These are phyloP conservation scores for Aaosphaeria pasadenensis DNA, from an alignment of 2,329 filamentous ascomycete genomes.

Conservation along the genomic window DNA sequence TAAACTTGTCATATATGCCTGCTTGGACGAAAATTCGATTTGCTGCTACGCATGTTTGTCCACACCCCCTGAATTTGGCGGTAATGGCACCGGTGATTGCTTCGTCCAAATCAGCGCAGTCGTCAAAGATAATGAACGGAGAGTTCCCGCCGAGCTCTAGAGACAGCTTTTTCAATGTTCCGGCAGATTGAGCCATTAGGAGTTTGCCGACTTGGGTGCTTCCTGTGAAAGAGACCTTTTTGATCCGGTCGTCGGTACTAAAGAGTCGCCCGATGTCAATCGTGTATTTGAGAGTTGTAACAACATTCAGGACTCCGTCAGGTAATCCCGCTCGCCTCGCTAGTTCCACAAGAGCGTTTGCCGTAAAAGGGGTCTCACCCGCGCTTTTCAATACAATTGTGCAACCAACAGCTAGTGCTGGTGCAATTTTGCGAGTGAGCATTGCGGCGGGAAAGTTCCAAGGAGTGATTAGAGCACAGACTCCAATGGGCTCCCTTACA, in stretches of 20 bases:
- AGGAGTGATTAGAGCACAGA: slow-evolving; percentile 81
- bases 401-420: slow-evolving; percentile 50
- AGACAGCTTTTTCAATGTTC: slow-evolving; percentile 57
- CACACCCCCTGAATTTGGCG: background rate
- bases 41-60: slow-evolving; percentile 55
- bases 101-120: background rate
- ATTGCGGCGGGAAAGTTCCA: background rate
- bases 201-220: slow-evolving; percentile 69
- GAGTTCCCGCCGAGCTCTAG: slow-evolving; percentile 58
- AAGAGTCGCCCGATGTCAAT: background rate
- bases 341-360: slow-evolving; percentile 56
- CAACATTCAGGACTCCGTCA: slow-evolving; percentile 56
- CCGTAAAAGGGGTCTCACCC: slow-evolving; percentile 53
- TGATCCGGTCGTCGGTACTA: slow-evolving; percentile 17
- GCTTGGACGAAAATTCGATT: slow-evolving; percentile 54
- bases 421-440: slow-evolving; percentile 23
- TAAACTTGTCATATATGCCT: slow-evolving; percentile 58
- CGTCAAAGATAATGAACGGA: slow-evolving; percentile 50
- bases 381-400: slow-evolving; percentile 55
- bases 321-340: slow-evolving; percentile 58
- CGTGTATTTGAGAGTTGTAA: slow-evolving; percentile 19
- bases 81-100: background rate
- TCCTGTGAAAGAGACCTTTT: slow-evolving; percentile 76
- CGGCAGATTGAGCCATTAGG: slow-evolving; percentile 63
- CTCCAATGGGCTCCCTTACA: slow-evolving; percentile 78